Conservation (phyloP, 1,284 basidiomycete species). For the Apiotrichum domesticum region DNA sequence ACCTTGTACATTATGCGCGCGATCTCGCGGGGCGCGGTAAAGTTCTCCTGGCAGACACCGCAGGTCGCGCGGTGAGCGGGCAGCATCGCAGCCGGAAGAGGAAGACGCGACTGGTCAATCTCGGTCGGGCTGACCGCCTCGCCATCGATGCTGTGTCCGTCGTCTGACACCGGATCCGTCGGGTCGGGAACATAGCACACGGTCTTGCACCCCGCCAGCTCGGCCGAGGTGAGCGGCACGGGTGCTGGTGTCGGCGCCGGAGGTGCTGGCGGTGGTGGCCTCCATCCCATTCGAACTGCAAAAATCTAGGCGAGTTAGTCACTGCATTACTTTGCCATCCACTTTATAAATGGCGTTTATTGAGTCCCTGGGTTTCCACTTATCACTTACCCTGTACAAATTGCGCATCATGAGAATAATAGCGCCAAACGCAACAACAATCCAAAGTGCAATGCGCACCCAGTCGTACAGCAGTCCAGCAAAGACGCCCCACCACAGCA, state of each 20-base stretch:
- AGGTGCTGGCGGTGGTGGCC: neutral
- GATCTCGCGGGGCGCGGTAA: conserved; percentile 16
- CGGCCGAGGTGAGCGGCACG: conserved; percentile 3
- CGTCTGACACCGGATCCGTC: conserved; percentile 5
- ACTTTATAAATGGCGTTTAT: neutral
- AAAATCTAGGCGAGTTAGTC: neutral
- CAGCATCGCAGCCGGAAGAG: conserved; percentile 21
- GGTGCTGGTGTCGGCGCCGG: neutral
- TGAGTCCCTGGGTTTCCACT: neutral
- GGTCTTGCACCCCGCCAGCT: conserved; percentile 12
- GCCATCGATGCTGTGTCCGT: neutral
- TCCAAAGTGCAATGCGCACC: conserved; percentile 25
- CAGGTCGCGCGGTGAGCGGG: conserved; percentile 23
- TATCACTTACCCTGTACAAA: neutral
- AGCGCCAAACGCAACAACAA: neutral
- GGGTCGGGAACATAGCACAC: conserved; percentile 29
- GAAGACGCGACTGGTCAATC: conserved; percentile 14
- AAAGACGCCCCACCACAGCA: conserved; percentile 39
- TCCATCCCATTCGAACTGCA: conserved; percentile 1
- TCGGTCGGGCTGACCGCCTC: conserved; percentile 2
- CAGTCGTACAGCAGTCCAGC: conserved; percentile 29
- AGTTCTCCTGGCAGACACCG: conserved; percentile 36
- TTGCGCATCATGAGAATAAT: neutral
- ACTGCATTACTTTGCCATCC: no score
- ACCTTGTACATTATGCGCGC: conserved; percentile 24